Percentiles rank a stretch among this genome's conserved stretches.
phyloP scores from a whole-genome alignment of 345 rosid genomes.

The Moringa oleifera region DNA sequence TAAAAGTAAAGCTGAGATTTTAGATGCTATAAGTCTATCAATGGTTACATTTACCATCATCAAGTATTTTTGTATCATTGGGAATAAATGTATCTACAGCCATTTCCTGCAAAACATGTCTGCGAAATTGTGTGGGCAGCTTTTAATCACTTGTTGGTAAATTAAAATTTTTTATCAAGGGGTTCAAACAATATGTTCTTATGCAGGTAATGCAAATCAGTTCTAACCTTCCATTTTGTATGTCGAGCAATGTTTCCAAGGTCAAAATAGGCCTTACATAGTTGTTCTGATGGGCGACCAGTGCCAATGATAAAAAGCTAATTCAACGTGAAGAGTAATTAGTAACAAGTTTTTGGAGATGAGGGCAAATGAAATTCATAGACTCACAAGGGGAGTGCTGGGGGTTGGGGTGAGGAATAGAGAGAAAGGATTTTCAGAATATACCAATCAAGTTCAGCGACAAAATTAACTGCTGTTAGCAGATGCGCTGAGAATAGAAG shows the following conservation, averaged over 20 bases:
- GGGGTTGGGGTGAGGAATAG: not conserved
- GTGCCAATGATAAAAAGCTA: conserved; percentile 79
- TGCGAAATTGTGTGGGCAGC: conserved; percentile 24
- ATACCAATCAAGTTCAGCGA: conserved; percentile 95
- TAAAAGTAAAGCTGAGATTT: conserved; percentile 10
- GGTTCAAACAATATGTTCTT: not conserved
- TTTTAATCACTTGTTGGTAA: not conserved
- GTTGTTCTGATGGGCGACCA: conserved; percentile 87
- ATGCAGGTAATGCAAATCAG: conserved; percentile 9
- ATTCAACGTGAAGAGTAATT: conserved; percentile 13
- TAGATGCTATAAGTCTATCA: conserved; percentile 10
- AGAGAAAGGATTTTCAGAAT: conserved; percentile 3
- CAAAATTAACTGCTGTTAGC: conserved; percentile 75
- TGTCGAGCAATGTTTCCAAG: conserved; percentile 58
- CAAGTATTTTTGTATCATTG: conserved; percentile 63
- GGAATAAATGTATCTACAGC: conserved; percentile 95
- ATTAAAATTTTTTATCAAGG: not conserved
- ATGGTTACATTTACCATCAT: conserved; percentile 44
- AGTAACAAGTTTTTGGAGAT: conserved; percentile 5
- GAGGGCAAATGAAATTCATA: not conserved
- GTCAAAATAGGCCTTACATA: conserved; percentile 88
- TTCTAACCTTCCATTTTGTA: conserved; percentile 79
- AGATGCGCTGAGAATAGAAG: conserved; percentile 66
- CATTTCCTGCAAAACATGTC: conserved; percentile 99
- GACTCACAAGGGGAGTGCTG: not conserved